Evolutionary conservation across 176 grass and related monocot species (phyloP), one percentile per base, ranked within the genome.

Genomic region (Carex kokanica): DNA sequence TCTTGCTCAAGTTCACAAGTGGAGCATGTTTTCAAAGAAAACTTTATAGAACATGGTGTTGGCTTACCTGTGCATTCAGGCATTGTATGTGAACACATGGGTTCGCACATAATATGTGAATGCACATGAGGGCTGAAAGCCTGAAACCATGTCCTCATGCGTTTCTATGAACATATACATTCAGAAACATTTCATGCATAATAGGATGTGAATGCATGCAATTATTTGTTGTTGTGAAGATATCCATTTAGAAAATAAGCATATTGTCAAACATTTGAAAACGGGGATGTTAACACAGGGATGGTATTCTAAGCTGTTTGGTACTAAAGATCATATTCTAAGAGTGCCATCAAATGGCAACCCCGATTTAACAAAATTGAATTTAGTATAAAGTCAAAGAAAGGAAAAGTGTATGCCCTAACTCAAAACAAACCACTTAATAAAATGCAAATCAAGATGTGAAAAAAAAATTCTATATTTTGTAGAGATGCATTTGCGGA

Each of bases 401-500:
- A 67, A 67, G 31, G 25, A 67, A 18, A 67, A 36, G 2, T 67
- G 31, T 15, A 67, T 68, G 32, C 65, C 59, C 32, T 66, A 7
- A 14, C 47, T 11, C 40, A 61, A 40, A 59, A 59, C 0, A 61
- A 40, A 61, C 11, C 9, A 61, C 15, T 24, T 21, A 20, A 80
- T 80, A 10, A 12, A 59, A 53, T 6, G 17, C 52, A 79, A 79
- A 17, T 34, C 52, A 79, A 59, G 14, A 16, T 43, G 17, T 40
- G 34, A 81, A 61, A 40, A 45, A 34, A 85, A 61, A 79, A 85
- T 11, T 64, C 6, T 49, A 38, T 89, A 4, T 95, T 83, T 51
- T 88, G 81, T 43, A 95, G 93, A 64, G 64, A 89, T n/a, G 13
- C 89, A 12, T 92, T 90, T 80, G 40, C 85, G 51, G 82, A 95